Base-by-base conservation (phyloP, 768 basidiomycete species). In the Trametes cingulata region DNA sequence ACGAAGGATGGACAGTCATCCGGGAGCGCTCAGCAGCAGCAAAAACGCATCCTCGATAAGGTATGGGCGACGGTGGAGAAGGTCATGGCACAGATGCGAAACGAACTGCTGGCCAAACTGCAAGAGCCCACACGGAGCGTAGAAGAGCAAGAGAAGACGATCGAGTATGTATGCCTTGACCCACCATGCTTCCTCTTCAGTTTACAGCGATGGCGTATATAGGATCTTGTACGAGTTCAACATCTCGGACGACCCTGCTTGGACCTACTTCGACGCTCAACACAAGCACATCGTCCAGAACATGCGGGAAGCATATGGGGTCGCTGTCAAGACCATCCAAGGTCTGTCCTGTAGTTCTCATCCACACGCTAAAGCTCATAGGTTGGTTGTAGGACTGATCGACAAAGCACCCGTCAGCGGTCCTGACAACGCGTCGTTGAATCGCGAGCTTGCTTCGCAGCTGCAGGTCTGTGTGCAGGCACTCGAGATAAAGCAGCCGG, bases 121-220 rank as follows among this genome's bases (percentile, higher is more conserved):
- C 86, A 91, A 72, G 93, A 98, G 66, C 82, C 88, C 3, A 80
- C 76, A 51, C 82, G 92, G 50, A 86, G 83, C 46, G 81, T 94
- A 4, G 97, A 99, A 64, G 96, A 98, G 65, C 94, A 97, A 60
- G 95, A 98, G 76, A 94, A 92, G 77, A 97, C 92, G 1, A 90
- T 99, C 55, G 95, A 98, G 97, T 94, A 68, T 66, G 87, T 75
- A 35, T 49, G n/a, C 15, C n/a, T 4, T 33, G 10, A 50, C 12
- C 15, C 20, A 8, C 20, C 45, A 46, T 40, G 5, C 45, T 1
- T 5, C 42, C 3, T 13, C 6, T 10, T 24, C 8, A 1, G 6
- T 24, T 46, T 25, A 25, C 1, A 20, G 40, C n/a, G 12, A 48
- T 37, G 33, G 35, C 40, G 72, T 67, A 50, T 62, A 0, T 65